Evolutionary conservation across 192 early-diverging fungal species (phyloP), one percentile per base, ranked within the genome.

Genomic region (Chytriomyces sp.): DNA sequence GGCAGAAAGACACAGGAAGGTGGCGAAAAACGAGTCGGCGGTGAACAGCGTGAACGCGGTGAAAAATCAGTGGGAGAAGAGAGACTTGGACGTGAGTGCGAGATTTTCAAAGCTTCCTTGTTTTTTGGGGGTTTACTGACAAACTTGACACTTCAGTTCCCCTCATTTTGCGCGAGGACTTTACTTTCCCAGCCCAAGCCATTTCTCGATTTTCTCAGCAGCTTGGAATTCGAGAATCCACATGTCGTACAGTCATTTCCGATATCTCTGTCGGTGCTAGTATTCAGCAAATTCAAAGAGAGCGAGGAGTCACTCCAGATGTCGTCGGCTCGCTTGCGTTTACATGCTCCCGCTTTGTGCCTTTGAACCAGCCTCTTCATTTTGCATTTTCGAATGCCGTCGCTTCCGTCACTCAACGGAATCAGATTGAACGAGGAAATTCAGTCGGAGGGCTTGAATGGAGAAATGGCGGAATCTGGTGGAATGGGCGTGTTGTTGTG

Each of bases 181-280:
- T 57, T 20, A 20, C 13, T n/a, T 57, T 57, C 20, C 53, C 53
- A n/a, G 53, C 16, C 53, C 53, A 13, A n/a, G 53, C 53, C 16
- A 57, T 57, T 20, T n/a, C 53, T 57, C 13, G 53, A 13, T 57
- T 57, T 57, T 57, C 53, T 57, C 53, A 57, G 53, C 53, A 57
- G 20, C 53, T 57, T 20, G 16, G 53, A 13, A 57, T 57, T 20
- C 13, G 53, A 13, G 53, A 57, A 20, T n/a, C 53, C 53, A 57
- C 53, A 13, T 57, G 53, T 20, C 16, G 53, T 3, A 20, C 13
- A 57, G 53, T 57, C 53, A 57, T 57, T 20, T n/a, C 13, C 53
- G 53, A 57, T 20, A 57, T 57, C 20, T 13, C 53, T 13, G 20
- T n/a, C 5, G 53, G 53, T 0, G 16, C 20, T 57, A 13, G 20